Conservation (phyloP, 129 eudicot species). For the Artemisia argyi region DNA sequence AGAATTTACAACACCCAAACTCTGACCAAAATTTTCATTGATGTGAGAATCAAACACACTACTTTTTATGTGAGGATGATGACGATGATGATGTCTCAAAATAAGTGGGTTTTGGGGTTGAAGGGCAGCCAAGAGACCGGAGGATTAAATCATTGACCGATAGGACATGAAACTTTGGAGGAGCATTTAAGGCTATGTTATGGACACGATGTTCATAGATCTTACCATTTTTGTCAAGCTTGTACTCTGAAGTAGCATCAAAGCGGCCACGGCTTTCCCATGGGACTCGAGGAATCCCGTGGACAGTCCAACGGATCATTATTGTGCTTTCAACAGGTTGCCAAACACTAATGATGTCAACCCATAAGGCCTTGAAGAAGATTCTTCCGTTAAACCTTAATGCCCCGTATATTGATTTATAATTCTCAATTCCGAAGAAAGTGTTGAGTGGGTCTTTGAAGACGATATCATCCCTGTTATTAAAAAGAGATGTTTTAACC, state of each 20-base stretch:
- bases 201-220: conserved; percentile 76
- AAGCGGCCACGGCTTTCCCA: conserved; percentile 83
- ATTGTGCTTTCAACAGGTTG: conserved; percentile 80
- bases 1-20: conserved; percentile 9
- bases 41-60: background rate
- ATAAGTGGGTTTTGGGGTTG: conserved; percentile 82
- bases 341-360: conserved; percentile 84
- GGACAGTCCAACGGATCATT: conserved; percentile 78
- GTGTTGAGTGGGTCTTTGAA: conserved; percentile 87
- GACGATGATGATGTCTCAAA: conserved; percentile 48
- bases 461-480: conserved; percentile 77
- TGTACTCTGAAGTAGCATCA: conserved; percentile 89
- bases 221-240: conserved; percentile 75
- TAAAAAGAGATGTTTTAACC: background rate
- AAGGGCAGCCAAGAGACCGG: conserved; percentile 61
- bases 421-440: conserved; percentile 68
- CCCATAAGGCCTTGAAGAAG: conserved; percentile 73
- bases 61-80: conserved; percentile 6
- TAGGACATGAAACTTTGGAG: conserved; percentile 65
- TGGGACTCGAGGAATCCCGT: conserved; percentile 78
- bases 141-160: conserved; percentile 60
- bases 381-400: conserved; percentile 67
- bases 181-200: conserved; percentile 69
- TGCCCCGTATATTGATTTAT: conserved; percentile 73
- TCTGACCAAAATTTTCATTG: conserved; percentile 18